Evolutionary conservation across 768 basidiomycete species (phyloP).

Genomic region (Peribolospora kevripleyi): DNA sequence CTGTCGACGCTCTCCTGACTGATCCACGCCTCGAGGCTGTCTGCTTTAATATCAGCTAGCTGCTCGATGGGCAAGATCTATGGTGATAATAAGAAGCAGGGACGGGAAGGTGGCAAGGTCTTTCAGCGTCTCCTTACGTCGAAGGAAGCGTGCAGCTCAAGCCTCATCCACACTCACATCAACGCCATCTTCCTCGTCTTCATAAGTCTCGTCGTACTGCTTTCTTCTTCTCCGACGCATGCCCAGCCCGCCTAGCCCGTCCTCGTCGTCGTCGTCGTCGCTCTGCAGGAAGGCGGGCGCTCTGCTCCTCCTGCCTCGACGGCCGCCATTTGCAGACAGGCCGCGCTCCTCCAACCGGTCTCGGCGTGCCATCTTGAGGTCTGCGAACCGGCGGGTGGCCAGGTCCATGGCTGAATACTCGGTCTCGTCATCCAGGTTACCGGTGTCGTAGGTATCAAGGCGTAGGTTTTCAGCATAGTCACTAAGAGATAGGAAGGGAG

Average conservation of each 20-base stretch:
- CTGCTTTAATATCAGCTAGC: slow-evolving; percentile 89
- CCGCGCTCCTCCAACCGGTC: slow-evolving; percentile 51
- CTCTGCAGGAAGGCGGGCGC: slow-evolving; percentile 71
- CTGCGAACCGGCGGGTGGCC: slow-evolving; percentile 52
- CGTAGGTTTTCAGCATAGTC: slow-evolving; percentile 66
- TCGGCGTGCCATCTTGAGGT: slow-evolving; percentile 63
- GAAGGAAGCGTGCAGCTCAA: neutral
- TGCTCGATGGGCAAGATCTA: slow-evolving; percentile 89
- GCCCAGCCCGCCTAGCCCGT: slow-evolving; percentile 34
- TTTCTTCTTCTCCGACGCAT: slow-evolving; percentile 54
- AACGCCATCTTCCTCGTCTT: slow-evolving; percentile 72
- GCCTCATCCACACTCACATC: slow-evolving; percentile 33
- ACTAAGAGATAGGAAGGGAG: slow-evolving; percentile 8
- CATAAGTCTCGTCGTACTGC: slow-evolving; percentile 80
- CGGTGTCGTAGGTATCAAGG: slow-evolving; percentile 68
- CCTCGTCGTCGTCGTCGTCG: slow-evolving; percentile 54
- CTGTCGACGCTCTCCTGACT: slow-evolving; percentile 70
- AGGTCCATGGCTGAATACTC: slow-evolving; percentile 42
- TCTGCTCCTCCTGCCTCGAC: slow-evolving; percentile 52
- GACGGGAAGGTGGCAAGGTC: neutral
- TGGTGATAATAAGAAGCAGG: neutral
- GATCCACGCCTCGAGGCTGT: slow-evolving; percentile 95
- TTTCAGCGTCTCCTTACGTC: neutral
- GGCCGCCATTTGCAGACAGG: slow-evolving; percentile 30
- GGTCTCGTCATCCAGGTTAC: slow-evolving; percentile 58